Evolutionary conservation across 352 stramenopile genomes (phyloP).

Genomic region (Phytophthora aleatoria): DNA sequence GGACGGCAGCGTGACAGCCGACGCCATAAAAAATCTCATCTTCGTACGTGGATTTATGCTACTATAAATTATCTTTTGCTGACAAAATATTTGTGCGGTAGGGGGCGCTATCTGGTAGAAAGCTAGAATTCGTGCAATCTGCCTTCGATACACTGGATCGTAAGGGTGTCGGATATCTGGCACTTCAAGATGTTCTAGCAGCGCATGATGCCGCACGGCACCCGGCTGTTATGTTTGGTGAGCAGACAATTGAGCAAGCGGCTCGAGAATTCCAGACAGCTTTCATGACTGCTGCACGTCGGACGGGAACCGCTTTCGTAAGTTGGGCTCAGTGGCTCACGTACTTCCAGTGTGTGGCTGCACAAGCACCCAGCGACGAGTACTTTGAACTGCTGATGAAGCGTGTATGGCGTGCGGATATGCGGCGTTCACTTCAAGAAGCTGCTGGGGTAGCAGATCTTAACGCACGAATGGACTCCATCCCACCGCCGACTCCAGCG

Average conservation of each 20-base stretch:
- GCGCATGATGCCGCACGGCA: slow-evolving; percentile 60
- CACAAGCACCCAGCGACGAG: slow-evolving; percentile 70
- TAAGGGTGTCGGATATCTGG: slow-evolving; percentile 64
- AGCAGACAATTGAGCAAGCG: slow-evolving; percentile 55
- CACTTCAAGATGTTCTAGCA: slow-evolving; percentile 51
- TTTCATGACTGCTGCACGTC: slow-evolving; percentile 44
- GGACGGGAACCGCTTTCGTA: slow-evolving; percentile 49
- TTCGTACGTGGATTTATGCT: slow-evolving; percentile 38
- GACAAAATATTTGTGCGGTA: slow-evolving; percentile 18
- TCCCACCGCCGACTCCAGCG: slow-evolving; percentile 7
- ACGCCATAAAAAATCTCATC: slow-evolving; percentile 66
- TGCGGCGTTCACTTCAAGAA: slow-evolving; percentile 45
- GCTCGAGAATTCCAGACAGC: slow-evolving; percentile 63
- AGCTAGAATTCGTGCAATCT: slow-evolving; percentile 68
- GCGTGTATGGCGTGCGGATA: slow-evolving; percentile 66
- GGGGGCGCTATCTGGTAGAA: slow-evolving; percentile 48
- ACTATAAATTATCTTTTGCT: neutral
- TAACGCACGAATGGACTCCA: slow-evolving; percentile 13
- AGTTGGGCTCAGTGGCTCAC: slow-evolving; percentile 77
- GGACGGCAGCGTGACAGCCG: slow-evolving; percentile 44
- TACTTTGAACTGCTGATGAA: slow-evolving; percentile 81
- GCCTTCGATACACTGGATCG: slow-evolving; percentile 73
- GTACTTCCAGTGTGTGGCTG: slow-evolving; percentile 77
- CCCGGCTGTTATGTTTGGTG: slow-evolving; percentile 75
- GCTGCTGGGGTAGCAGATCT: slow-evolving; percentile 16